A percentile compares a stretch with the other conserved stretches of the same genome.
Evolutionary conservation across 1,139 yeast species (phyloP).

Genomic region (Blastobotrys aristatus): DNA sequence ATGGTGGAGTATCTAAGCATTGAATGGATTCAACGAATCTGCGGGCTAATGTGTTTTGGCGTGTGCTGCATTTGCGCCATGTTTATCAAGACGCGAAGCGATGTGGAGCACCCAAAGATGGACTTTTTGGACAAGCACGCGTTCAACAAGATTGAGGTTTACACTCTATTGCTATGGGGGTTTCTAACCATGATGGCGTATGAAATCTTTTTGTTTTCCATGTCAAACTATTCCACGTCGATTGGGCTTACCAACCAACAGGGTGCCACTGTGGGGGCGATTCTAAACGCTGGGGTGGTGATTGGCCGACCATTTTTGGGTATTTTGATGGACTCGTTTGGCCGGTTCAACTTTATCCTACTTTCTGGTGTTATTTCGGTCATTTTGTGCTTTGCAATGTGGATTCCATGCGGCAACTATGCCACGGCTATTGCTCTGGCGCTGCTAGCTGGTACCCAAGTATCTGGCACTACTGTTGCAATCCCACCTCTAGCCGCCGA

Average conservation of each 20-base stretch:
- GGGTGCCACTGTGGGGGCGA: constrained; percentile 54
- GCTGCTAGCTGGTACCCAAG: constrained; percentile 47
- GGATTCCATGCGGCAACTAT: constrained; percentile 46
- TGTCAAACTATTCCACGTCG: constrained; percentile 57
- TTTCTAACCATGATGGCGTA: constrained; percentile 52
- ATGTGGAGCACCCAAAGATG: constrained; percentile 31
- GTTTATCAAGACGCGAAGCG: constrained; percentile 45
- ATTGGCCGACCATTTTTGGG: constrained; percentile 49
- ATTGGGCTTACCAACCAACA: constrained; percentile 52
- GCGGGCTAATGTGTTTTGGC: constrained; percentile 43
- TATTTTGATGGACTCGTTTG: constrained; percentile 44
- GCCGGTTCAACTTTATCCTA: constrained; percentile 50
- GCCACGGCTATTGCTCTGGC: constrained; percentile 44
- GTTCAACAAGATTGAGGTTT: constrained; percentile 36
- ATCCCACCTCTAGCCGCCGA: constrained; percentile 49
- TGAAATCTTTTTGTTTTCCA: constrained; percentile 53
- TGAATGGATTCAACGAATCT: constrained; percentile 65
- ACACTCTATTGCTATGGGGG: constrained; percentile 49
- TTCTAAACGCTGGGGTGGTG: constrained; percentile 45
- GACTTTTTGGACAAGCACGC: constrained; percentile 22
- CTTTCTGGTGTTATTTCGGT: constrained; percentile 39
- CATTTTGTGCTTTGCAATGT: constrained; percentile 37
- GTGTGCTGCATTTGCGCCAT: constrained; percentile 37
- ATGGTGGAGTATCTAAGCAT: constrained; percentile 46
- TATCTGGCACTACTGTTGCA: constrained; percentile 45